Conservation (phyloP, 164 flowering plant species). For the Akebia trifoliata region DNA sequence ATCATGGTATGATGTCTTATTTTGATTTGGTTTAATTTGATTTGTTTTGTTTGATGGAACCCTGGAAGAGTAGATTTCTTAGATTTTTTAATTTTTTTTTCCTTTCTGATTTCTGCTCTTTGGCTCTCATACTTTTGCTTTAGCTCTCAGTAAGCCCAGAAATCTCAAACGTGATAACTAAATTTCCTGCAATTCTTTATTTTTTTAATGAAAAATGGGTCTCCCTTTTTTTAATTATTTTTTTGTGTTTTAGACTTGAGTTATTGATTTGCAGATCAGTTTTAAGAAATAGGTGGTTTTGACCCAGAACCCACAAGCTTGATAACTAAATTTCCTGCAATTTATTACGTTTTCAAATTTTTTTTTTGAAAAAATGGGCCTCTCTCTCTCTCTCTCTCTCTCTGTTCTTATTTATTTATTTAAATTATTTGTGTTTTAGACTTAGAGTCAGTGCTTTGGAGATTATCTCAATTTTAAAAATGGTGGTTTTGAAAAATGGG, state of each 20-base stretch:
- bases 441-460: too few species aligned
- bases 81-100: neutral
- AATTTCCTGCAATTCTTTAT: neutral
- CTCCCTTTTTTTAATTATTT: neutral
- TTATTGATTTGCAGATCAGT: too few species aligned
- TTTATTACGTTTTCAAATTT: too few species aligned
- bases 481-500: neutral
- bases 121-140: neutral
- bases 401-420: too few species aligned
- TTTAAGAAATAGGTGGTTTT: slow-evolving; percentile 3
- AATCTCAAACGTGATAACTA: neutral
- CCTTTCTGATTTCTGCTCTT: neutral
- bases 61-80: neutral
- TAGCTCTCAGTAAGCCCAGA: neutral
- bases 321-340: too few species aligned
- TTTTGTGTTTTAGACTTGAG: neutral
- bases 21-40: neutral
- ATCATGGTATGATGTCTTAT: slow-evolving; percentile 19
- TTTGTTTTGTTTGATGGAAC: neutral
- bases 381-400: too few species aligned
- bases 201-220: neutral
- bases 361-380: too few species aligned
- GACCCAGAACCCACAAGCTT: too few species aligned
- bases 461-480: too few species aligned
- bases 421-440: too few species aligned